A percentile compares a stretch with the other conserved stretches of the same genome.
These are phyloP conservation scores for Fusarium torulosum DNA, from an alignment of 2,329 filamentous ascomycete genomes.

Conservation along the genomic window DNA sequence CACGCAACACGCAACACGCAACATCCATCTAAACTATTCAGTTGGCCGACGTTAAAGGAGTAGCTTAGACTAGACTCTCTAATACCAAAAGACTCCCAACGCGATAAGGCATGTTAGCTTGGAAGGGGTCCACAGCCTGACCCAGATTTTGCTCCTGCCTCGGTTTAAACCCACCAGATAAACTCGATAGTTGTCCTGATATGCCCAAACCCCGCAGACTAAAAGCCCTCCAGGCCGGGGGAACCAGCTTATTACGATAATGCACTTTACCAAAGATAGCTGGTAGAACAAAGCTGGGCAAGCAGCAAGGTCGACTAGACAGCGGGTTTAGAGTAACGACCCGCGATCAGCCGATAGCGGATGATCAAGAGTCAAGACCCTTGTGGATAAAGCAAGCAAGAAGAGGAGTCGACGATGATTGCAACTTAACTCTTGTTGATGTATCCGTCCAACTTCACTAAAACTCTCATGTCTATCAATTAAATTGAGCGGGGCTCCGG, in stretches of 20 bases:
- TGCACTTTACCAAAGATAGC: slow-evolving; percentile 18
- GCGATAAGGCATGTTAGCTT: background rate
- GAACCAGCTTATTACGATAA: slow-evolving; percentile 30
- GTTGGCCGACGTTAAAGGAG: slow-evolving; percentile 10
- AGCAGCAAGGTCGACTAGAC: too few species aligned
- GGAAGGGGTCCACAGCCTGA: slow-evolving; percentile 26
- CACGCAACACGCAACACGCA: too few species aligned
- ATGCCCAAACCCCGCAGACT: slow-evolving; percentile 42
- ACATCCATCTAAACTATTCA: background rate
- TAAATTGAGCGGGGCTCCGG: slow-evolving; percentile 15
- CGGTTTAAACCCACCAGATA: slow-evolving; percentile 20
- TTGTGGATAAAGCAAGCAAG: slow-evolving; percentile 13
- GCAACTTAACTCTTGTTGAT: background rate
- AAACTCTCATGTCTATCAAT: background rate
- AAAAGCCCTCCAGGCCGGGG: slow-evolving; percentile 23
- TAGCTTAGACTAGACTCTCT: background rate
- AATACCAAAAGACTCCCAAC: background rate
- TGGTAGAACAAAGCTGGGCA: background rate
- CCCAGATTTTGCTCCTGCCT: slow-evolving; percentile 29
- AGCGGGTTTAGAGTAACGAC: too few species aligned
- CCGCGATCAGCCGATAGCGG: slow-evolving; percentile 19
- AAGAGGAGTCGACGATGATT: slow-evolving; percentile 14
- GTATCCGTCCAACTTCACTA: background rate
- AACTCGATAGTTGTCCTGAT: slow-evolving; percentile 20
- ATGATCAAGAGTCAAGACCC: slow-evolving; percentile 19